Evolutionary conservation across 257 asterid genomes (phyloP).

Genomic region (Solanum chmielewskii): DNA sequence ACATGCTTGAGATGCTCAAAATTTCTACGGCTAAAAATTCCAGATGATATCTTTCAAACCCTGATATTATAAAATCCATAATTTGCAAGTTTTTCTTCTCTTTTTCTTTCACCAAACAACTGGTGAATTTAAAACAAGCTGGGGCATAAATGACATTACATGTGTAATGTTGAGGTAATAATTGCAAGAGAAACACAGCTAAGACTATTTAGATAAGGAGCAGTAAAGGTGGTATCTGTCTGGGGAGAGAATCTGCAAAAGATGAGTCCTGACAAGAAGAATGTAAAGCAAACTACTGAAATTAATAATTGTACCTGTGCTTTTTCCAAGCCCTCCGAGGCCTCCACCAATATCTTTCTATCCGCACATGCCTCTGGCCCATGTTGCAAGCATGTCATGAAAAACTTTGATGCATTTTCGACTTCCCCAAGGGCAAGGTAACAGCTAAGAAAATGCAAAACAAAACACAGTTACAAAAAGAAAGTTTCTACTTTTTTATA

Average conservation of each 20-base stretch:
- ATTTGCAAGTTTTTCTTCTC: not conserved
- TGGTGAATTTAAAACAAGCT: not conserved
- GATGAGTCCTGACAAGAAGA: not conserved
- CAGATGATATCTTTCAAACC: not conserved
- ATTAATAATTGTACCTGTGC: constrained; percentile 39
- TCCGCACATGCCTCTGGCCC: constrained; percentile 60
- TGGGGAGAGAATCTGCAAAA: not conserved
- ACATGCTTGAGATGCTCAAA: not conserved
- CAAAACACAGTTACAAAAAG: constrained; percentile 2
- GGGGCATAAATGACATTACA: not conserved
- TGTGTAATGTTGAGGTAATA: not conserved
- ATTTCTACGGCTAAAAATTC: not conserved
- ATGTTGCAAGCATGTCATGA: constrained; percentile 67
- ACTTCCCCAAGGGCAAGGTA: constrained; percentile 86
- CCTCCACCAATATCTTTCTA: constrained; percentile 71
- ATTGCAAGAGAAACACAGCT: not conserved
- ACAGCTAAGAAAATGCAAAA: constrained; percentile 44
- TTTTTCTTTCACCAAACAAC: not conserved
- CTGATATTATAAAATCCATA: not conserved
- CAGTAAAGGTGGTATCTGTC: not conserved
- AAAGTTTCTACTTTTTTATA: not conserved
- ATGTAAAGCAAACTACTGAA: not conserved
- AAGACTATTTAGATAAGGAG: not conserved
- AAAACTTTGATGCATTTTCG: constrained; percentile 68
- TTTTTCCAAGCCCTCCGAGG: constrained; percentile 84